Conservation (phyloP, 164 flowering plant species). For the Vitis riparia region DNA sequence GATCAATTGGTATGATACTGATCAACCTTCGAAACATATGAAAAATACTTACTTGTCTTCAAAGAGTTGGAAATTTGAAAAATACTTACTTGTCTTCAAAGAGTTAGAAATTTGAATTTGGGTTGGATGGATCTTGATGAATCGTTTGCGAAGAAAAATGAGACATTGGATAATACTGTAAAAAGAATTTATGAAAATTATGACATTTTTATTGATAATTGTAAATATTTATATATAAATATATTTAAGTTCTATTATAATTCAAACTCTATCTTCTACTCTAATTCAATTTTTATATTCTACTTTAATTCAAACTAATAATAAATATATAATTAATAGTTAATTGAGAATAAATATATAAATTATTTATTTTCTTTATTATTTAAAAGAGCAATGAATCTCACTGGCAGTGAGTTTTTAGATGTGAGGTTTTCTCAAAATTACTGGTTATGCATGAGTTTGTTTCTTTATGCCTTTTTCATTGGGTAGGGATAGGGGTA, state of each 20-base stretch:
- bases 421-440: conserved; percentile 45
- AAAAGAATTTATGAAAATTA: no score
- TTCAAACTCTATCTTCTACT: no score
- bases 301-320: no score
- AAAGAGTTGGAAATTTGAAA: conserved; percentile 46
- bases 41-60: conserved; percentile 79
- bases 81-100: conserved; percentile 75
- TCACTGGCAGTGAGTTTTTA: conserved; percentile 82
- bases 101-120: conserved; percentile 80
- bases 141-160: conserved; percentile 81
- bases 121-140: conserved; percentile 91
- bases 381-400: conserved; percentile 57
- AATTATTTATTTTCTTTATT: no score
- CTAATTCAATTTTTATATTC: no score
- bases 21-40: conserved; percentile 79
- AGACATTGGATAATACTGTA: conserved; percentile 45
- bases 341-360: no score
- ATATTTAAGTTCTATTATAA: no score
- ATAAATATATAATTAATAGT: no score
- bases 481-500: neutral
- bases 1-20: conserved; percentile 74
- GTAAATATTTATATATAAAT: no score
- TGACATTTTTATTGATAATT: no score
- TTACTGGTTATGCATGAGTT: neutral
- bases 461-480: neutral